Conservation (phyloP, 805 yeast genomes). For the Danielozyma ontarioensis region DNA sequence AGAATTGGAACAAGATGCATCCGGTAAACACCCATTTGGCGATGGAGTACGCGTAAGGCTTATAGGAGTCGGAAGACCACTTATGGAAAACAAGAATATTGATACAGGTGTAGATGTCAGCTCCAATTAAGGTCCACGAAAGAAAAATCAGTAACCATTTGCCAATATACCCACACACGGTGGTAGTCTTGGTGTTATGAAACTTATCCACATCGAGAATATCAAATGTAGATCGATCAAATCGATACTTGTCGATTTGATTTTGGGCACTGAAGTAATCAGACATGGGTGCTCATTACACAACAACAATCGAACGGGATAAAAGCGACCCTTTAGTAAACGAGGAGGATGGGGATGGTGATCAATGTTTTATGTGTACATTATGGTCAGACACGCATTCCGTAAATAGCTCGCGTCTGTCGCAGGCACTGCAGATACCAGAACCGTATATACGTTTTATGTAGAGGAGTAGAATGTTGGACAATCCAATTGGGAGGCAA, state of each 20-base stretch:
- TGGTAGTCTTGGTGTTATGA: conserved; percentile 38
- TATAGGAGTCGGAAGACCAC: conserved; percentile 53
- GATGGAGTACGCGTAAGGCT: conserved; percentile 45
- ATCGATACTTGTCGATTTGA: conserved; percentile 23
- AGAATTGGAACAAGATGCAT: conserved; percentile 70
- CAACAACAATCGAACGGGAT: too few species aligned
- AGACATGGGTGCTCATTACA: background rate
- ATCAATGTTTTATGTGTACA: too few species aligned
- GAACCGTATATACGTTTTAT: too few species aligned
- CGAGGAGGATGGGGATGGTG: too few species aligned
- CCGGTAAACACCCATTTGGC: conserved; percentile 72
- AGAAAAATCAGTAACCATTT: conserved; percentile 47
- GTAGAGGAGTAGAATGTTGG: too few species aligned
- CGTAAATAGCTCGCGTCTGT: too few species aligned
- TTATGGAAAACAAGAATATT: conserved; percentile 65
- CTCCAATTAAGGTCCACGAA: conserved; percentile 48
- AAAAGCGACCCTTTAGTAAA: too few species aligned
- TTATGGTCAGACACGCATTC: too few species aligned
- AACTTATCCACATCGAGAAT: conserved; percentile 43
- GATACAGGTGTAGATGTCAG: conserved; percentile 77
- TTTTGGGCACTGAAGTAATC: conserved; percentile 16
- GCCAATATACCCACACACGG: conserved; percentile 39
- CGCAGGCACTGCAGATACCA: too few species aligned
- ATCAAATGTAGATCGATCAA: conserved; percentile 44
- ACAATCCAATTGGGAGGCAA: too few species aligned